Percentiles rank a stretch among this genome's conserved stretches.
phyloP scores from a whole-genome alignment of 2,329 filamentous ascomycete genomes.

The Diaporthe caulivora region DNA sequence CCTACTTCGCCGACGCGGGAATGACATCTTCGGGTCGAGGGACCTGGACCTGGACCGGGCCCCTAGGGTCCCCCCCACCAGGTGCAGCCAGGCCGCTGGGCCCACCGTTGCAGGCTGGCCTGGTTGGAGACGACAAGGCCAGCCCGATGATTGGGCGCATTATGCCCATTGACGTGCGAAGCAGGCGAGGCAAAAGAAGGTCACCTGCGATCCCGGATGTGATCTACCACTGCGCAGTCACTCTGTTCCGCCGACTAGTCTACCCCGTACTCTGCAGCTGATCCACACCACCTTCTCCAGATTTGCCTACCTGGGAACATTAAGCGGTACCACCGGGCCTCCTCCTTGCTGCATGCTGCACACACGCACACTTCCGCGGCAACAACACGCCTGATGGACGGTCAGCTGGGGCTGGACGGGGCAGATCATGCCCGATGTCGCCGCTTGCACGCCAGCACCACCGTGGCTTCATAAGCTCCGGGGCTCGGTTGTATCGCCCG shows the following conservation, averaged over 20 bases:
- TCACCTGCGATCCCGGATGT: conserved; percentile 28
- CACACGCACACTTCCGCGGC: not conserved
- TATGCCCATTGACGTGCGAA: conserved; percentile 14
- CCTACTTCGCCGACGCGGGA: not conserved
- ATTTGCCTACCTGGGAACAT: conserved; percentile 5
- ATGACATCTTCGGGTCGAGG: conserved; percentile 11
- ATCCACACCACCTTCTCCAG: conserved; percentile 34
- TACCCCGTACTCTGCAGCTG: conserved; percentile 25
- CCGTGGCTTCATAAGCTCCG: not conserved
- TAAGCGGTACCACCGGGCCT: not conserved
- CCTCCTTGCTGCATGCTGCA: not conserved
- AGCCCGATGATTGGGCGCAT: conserved; percentile 20
- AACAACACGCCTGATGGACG: conserved; percentile 1
- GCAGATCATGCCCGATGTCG: conserved; percentile 16
- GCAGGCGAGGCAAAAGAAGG: not conserved
- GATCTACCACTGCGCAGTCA: conserved; percentile 4
- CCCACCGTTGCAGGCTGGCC: conserved; percentile 11
- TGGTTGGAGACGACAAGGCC: conserved; percentile 14
- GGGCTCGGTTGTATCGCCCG: conserved; percentile 6
- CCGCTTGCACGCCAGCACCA: not conserved
- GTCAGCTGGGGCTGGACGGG: conserved; percentile 24
- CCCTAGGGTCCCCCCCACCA: too few species aligned
- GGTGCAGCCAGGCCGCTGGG: not conserved
- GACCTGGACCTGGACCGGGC: too few species aligned
- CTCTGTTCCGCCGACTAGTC: not conserved